phyloP scores from a whole-genome alignment of 2,329 filamentous ascomycete genomes.

The Fusarium annulatum region DNA sequence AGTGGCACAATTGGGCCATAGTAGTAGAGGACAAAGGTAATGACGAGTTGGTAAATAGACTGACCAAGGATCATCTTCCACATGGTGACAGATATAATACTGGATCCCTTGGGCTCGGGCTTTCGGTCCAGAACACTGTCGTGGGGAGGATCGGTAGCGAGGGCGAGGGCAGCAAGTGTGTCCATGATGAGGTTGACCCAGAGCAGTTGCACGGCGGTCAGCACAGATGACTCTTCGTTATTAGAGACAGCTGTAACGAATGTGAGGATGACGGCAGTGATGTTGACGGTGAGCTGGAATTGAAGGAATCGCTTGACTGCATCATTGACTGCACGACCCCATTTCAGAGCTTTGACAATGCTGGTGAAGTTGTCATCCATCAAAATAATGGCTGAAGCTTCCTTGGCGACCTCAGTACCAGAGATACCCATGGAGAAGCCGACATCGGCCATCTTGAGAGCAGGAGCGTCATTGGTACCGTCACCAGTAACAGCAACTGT shows the following conservation, averaged over 20 bases:
- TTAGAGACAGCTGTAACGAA: slow-evolving; percentile 88
- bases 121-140: slow-evolving; percentile 83
- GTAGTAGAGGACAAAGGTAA: slow-evolving; percentile 85
- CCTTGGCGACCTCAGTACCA: slow-evolving; percentile 85
- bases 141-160: slow-evolving; percentile 90
- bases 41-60: slow-evolving; percentile 85
- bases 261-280: slow-evolving; percentile 87
- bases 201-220: slow-evolving; percentile 89
- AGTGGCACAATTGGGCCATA: neutral
- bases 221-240: slow-evolving; percentile 74
- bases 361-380: slow-evolving; percentile 91
- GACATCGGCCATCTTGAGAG: slow-evolving; percentile 82
- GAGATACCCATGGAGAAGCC: slow-evolving; percentile 89
- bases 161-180: slow-evolving; percentile 87
- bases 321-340: slow-evolving; percentile 82
- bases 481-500: slow-evolving; percentile 87
- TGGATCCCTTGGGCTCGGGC: slow-evolving; percentile 66
- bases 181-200: slow-evolving; percentile 99
- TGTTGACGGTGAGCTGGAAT: slow-evolving; percentile 87
- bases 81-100: slow-evolving; percentile 88
- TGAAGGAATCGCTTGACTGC: slow-evolving; percentile 81
- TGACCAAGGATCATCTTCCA: slow-evolving; percentile 99
- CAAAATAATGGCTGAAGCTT: slow-evolving; percentile 85
- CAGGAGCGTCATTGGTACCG: slow-evolving; percentile 85
- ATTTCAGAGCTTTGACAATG: slow-evolving; percentile 86